phyloP scores from a whole-genome alignment of 192 early-diverging fungal species.

The Coemansia sp. region DNA sequence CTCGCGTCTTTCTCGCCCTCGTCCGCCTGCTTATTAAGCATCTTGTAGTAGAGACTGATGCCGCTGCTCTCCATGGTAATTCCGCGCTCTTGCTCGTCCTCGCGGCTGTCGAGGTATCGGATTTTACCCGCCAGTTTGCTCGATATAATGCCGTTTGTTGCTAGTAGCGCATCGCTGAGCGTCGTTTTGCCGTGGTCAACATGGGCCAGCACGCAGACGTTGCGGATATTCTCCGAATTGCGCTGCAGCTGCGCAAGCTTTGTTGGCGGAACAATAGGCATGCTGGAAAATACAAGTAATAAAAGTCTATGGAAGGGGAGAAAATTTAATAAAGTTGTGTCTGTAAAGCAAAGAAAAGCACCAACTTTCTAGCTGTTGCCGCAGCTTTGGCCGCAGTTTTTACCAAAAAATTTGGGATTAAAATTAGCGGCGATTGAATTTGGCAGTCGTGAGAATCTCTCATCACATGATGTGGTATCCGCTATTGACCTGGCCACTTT shows the following conservation, averaged over 20 bases:
- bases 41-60: conserved; percentile 90
- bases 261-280: conserved; percentile 66
- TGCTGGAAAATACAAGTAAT: conserved; percentile 11
- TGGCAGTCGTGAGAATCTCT: neutral
- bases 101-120: conserved; percentile 91
- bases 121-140: conserved; percentile 93
- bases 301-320: neutral
- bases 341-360: no score
- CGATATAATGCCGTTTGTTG: conserved; percentile 99
- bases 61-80: conserved; percentile 99
- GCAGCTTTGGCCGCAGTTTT: neutral
- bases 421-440: neutral
- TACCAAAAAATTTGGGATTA: neutral
- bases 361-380: conserved; percentile 59
- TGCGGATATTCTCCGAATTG: conserved; percentile 73
- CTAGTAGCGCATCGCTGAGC: conserved; percentile 88
- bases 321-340: neutral
- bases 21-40: conserved; percentile 44
- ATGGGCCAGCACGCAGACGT: conserved; percentile 98
- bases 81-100: conserved; percentile 97
- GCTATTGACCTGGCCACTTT: neutral
- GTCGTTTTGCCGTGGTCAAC: conserved; percentile 99
- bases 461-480: neutral
- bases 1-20: conserved; percentile 49
- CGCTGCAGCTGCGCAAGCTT: conserved; percentile 70